Evolutionary conservation across 805 yeast species (phyloP).

Genomic region (Nakazawaea sp.): DNA sequence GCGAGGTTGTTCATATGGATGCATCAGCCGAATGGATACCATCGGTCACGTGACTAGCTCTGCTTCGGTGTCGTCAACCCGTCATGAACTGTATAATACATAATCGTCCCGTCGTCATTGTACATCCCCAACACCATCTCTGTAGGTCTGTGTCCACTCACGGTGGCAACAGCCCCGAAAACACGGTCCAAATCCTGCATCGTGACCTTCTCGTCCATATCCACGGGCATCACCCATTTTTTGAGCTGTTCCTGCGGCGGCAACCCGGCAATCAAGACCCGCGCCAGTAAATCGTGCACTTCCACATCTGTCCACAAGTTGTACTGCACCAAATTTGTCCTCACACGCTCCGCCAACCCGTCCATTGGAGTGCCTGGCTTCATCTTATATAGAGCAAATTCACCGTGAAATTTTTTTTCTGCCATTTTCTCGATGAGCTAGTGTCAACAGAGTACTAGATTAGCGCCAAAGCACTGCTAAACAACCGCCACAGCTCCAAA

Average conservation of each 20-base stretch:
- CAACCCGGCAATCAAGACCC: slow-evolving; percentile 24
- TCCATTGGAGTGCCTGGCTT: not conserved
- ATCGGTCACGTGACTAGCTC: no score
- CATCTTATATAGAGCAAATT: not conserved
- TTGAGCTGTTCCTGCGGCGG: slow-evolving; percentile 15
- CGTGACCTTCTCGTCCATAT: slow-evolving; percentile 23
- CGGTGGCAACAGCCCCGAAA: slow-evolving; percentile 24
- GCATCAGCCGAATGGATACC: no score
- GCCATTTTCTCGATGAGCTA: not conserved
- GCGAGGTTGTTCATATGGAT: no score
- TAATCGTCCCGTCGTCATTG: slow-evolving; percentile 62
- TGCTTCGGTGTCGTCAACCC: slow-evolving; percentile 62
- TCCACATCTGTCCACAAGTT: slow-evolving; percentile 36
- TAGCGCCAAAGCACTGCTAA: no score
- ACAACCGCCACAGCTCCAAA: no score
- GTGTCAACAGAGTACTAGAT: no score
- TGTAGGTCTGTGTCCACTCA: slow-evolving; percentile 24
- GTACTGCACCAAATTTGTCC: slow-evolving; percentile 35
- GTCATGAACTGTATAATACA: slow-evolving; percentile 61
- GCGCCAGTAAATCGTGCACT: slow-evolving; percentile 12
- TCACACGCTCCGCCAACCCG: slow-evolving; percentile 17
- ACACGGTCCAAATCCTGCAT: slow-evolving; percentile 31
- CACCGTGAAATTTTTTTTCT: no score
- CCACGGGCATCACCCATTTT: slow-evolving; percentile 38
- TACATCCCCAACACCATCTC: slow-evolving; percentile 49